These are phyloP conservation scores for Hericium coralloides DNA, from an alignment of 768 basidiomycete species.

Conservation along the genomic window DNA sequence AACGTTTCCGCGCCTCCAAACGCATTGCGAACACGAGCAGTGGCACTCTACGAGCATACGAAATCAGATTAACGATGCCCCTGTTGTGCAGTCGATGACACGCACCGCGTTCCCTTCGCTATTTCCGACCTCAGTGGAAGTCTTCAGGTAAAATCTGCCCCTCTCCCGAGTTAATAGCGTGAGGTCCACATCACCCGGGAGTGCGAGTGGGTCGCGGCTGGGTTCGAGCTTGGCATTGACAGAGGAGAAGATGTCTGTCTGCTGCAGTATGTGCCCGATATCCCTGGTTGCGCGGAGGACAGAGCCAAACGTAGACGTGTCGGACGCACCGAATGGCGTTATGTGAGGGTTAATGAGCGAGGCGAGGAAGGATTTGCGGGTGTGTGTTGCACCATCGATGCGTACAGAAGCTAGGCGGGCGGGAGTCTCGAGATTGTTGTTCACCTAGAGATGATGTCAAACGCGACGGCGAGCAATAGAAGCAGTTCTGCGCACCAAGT, in stretches of 20 bases:
- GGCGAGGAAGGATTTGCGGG: slow-evolving; percentile 74
- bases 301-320: slow-evolving; percentile 40
- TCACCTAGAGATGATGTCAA: slow-evolving; percentile 8
- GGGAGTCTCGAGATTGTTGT: slow-evolving; percentile 55
- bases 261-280: slow-evolving; percentile 55
- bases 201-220: slow-evolving; percentile 43
- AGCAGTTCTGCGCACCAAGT: slow-evolving; percentile 39
- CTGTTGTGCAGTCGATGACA: background rate
- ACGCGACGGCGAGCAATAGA: background rate
- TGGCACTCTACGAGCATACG: slow-evolving; percentile 46
- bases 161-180: slow-evolving; percentile 72
- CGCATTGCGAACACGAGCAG: slow-evolving; percentile 75
- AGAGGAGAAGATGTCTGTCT: slow-evolving; percentile 69
- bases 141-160: slow-evolving; percentile 68
- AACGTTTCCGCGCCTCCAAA: slow-evolving; percentile 89
- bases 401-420: slow-evolving; percentile 69
- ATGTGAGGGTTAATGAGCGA: slow-evolving; percentile 67
- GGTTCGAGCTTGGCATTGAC: slow-evolving; percentile 58
- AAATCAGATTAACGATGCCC: slow-evolving; percentile 6
- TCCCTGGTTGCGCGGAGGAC: slow-evolving; percentile 63
- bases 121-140: slow-evolving; percentile 87
- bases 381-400: slow-evolving; percentile 67
- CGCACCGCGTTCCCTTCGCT: slow-evolving; percentile 89
- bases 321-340: slow-evolving; percentile 5
- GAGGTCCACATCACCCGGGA: slow-evolving; percentile 63